These are phyloP conservation scores for Heterobasidion occidentale DNA, from an alignment of 1,284 basidiomycete genomes.

Conservation along the genomic window DNA sequence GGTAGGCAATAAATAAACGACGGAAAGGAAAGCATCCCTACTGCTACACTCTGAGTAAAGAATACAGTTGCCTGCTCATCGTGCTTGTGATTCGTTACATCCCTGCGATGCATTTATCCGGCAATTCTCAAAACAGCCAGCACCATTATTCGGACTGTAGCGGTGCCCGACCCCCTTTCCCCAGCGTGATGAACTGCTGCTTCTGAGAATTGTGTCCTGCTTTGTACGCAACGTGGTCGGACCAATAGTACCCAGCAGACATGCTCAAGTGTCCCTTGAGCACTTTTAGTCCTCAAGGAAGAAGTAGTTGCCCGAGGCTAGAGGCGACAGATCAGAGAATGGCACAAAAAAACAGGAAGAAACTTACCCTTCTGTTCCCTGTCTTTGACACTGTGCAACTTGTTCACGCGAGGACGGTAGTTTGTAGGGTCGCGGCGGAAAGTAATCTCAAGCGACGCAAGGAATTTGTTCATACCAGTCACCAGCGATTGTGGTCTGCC, in stretches of 20 bases:
- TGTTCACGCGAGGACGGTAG: constrained; percentile 91
- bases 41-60: neutral
- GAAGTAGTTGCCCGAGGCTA: constrained; percentile 80
- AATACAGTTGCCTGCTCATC: neutral
- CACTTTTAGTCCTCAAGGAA: constrained; percentile 75
- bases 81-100: neutral
- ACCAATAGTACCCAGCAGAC: too few relatives aligned
- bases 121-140: too few relatives aligned
- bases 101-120: too few relatives aligned
- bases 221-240: too few relatives aligned
- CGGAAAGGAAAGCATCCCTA: too few relatives aligned
- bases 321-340: constrained; percentile 2
- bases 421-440: constrained; percentile 96
- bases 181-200: too few relatives aligned
- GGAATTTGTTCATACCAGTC: constrained; percentile 89
- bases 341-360: neutral
- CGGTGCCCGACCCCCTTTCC: too few relatives aligned
- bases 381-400: constrained; percentile 88
- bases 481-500: constrained; percentile 74
- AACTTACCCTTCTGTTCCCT: constrained; percentile 83
- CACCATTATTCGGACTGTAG: too few relatives aligned
- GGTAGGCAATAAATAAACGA: too few relatives aligned
- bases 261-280: neutral
- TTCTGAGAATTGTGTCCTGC: too few relatives aligned
- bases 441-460: constrained; percentile 89